Evolutionary conservation across 805 yeast species (phyloP).

Genomic region (Clavispora santaluciae): DNA sequence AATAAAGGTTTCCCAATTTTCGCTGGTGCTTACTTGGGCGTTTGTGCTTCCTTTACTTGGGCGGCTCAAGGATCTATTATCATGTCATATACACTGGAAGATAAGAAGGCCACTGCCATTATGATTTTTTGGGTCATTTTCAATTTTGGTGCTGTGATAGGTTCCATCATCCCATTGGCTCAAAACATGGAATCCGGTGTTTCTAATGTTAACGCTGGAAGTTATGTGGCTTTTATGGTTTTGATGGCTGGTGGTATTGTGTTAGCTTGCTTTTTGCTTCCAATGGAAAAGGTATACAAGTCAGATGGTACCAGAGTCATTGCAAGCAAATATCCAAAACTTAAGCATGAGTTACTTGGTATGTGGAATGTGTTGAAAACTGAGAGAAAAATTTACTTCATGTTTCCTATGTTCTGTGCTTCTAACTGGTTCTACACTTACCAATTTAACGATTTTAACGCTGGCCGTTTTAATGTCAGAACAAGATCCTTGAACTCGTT

Average conservation of each 20-base stretch:
- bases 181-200: slow-evolving; percentile 40
- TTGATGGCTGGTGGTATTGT: slow-evolving; percentile 45
- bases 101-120: slow-evolving; percentile 47
- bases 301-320: slow-evolving; percentile 47
- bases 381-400: slow-evolving; percentile 42
- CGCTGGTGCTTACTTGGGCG: slow-evolving; percentile 54
- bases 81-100: slow-evolving; percentile 54
- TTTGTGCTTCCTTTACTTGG: slow-evolving; percentile 54
- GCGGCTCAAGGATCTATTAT: slow-evolving; percentile 55
- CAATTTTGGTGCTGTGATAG: slow-evolving; percentile 59
- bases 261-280: slow-evolving; percentile 44
- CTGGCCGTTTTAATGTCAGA: slow-evolving; percentile 51
- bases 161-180: slow-evolving; percentile 53
- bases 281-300: slow-evolving; percentile 45
- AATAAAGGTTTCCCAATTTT: slow-evolving; percentile 50
- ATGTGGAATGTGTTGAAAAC: slow-evolving; percentile 32
- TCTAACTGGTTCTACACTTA: slow-evolving; percentile 67
- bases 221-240: slow-evolving; percentile 50
- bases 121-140: slow-evolving; percentile 58
- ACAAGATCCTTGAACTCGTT: slow-evolving; percentile 59
- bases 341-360: slow-evolving; percentile 41
- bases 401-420: slow-evolving; percentile 60
- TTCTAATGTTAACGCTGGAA: slow-evolving; percentile 38
- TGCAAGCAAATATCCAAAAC: slow-evolving; percentile 40
- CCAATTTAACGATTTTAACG: slow-evolving; percentile 56